Percentiles rank a stretch among this genome's conserved stretches.
phyloP scores from a whole-genome alignment of 768 basidiomycete genomes.

The Pilatotrama ljubarskyi region DNA sequence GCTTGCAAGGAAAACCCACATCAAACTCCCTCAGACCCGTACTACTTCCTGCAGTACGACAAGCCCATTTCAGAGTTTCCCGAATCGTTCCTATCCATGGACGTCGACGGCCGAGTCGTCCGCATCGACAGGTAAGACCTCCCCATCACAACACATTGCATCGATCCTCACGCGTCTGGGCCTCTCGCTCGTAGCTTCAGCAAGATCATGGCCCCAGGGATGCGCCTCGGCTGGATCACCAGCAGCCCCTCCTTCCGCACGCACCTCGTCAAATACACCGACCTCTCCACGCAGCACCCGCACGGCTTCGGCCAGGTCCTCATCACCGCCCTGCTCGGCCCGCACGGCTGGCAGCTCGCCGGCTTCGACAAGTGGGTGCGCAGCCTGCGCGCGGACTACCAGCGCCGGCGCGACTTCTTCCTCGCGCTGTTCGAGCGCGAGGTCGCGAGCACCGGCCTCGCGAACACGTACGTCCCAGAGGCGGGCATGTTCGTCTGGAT shows the following conservation, averaged over 20 bases:
- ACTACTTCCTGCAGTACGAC: slow-evolving; percentile 50
- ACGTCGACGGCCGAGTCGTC: slow-evolving; percentile 21
- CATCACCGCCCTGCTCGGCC: slow-evolving; percentile 42
- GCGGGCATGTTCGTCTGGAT: slow-evolving; percentile 62
- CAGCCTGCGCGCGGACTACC: slow-evolving; percentile 48
- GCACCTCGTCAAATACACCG: slow-evolving; percentile 42
- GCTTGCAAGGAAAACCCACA: background rate
- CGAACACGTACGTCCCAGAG: slow-evolving; percentile 32
- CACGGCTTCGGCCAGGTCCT: slow-evolving; percentile 48
- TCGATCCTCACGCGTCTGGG: background rate
- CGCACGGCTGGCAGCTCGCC: slow-evolving; percentile 41
- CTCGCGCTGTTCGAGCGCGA: slow-evolving; percentile 39
- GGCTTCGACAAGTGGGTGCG: slow-evolving; percentile 49
- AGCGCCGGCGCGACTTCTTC: slow-evolving; percentile 49
- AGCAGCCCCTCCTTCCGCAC: slow-evolving; percentile 40
- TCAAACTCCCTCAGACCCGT: slow-evolving; percentile 39
- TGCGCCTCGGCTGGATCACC: slow-evolving; percentile 53
- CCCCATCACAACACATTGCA: background rate
- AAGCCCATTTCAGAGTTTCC: slow-evolving; percentile 29
- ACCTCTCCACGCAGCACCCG: slow-evolving; percentile 48
- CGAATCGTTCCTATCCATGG: slow-evolving; percentile 31
- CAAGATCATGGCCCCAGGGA: slow-evolving; percentile 53
- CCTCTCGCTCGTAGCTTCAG: slow-evolving; percentile 36
- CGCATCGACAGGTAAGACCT: slow-evolving; percentile 17
- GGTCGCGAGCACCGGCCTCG: slow-evolving; percentile 33